Base-by-base conservation (phyloP, 2,329 filamentous ascomycete genomes). In the Cladosporium sp. region DNA sequence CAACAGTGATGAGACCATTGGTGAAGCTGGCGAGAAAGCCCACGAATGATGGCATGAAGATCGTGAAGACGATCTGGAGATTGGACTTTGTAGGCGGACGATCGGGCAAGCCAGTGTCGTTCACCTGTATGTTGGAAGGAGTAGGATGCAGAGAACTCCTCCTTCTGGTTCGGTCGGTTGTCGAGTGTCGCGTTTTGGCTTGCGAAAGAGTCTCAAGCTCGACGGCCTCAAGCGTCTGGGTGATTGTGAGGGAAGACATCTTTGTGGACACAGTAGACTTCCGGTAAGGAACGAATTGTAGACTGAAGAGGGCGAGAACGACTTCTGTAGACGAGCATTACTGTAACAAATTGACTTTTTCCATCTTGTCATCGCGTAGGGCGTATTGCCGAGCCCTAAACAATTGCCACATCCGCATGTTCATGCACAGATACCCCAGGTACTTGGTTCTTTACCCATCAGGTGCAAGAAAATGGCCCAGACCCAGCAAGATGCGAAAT, bases 1-100 rank as follows among this genome's bases (percentile, higher is more conserved):
- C 64, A 17, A 67, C 61, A 3, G 58, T 60, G 15, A 64, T 59
- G 49, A 66, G 47, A 22, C 66, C 66, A 52, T 64, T 65, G 39
- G 63, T 57, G 28, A 64, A 65, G 36, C 60, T 63, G 20, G 60
- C 62, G 36, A 67, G 54, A 25, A 66, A 55, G 12, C 51, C 39
- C 6, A 60, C 51, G 17, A 55, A 45, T 5, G 51, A 55, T 20
- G 39, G 51, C 38, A 43, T 45, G 28, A 55, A 55, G 51, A 55
- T 55, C 25, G 51, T 55, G 39, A 55, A 43, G 11, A 55, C 25
- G 22, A 43, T 55, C 28, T 55, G 51, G 1, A 55, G 22, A 7
- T 55, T 55, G n/a, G 51, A 55, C 17, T 28, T 43, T n/a, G 38
- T 15, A 2, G 51, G 39, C 28, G 39, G 17, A 6, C 28, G 15